Base-by-base conservation (phyloP, 1,284 basidiomycete genomes). In the Heterobasidion irregulare region DNA sequence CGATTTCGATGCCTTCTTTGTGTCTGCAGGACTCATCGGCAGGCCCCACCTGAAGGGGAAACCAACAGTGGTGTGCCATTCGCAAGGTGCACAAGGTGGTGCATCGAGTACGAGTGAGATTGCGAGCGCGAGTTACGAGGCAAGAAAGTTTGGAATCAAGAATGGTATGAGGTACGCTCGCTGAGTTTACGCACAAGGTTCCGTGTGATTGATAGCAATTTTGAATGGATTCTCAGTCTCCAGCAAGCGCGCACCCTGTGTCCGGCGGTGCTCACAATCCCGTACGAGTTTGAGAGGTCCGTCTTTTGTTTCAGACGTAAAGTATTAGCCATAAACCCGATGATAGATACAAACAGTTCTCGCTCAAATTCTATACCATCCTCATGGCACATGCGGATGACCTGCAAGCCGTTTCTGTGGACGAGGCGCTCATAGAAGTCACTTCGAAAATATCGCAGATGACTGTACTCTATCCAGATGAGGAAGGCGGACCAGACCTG, bases 1-100 rank as follows among this genome's bases (percentile, higher is more conserved):
- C 64, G 94, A 98, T 69, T 98, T 99, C 64, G 96, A 99, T 67
- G 93, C 89, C 64, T 99, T 98, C 76, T 99, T 99, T 65, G 94
- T 98, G 10, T 86, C 90, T 1, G 94, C 87, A n/a, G 92, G 93
- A 0, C 69, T 96, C 49, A 75, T 90, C 2, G 81, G 78, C 53
- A 75, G 91, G 0, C 91, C 92, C 0, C 78, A 95, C 57, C 69
- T 96, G 45, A 83, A 80, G 53, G 92, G 92, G 1, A 91, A 90
- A 66, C 92, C 96, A 0, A 86, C 89, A 2, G 94, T 95, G 0
- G 97, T 99, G 0, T 99, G 96, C 66, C 96, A 99, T 72, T 93
- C 93, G 2, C 86, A 92, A 61, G 88, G 84, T 0, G 71, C 65
- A 9, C 83, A 82, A 56, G 87, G 83, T 5, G 84, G 84, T 10